Evolutionary conservation across 352 stramenopile genomes (phyloP), one percentile per base, ranked within the genome.

Genomic region (Thalassiosira mediterranea): DNA sequence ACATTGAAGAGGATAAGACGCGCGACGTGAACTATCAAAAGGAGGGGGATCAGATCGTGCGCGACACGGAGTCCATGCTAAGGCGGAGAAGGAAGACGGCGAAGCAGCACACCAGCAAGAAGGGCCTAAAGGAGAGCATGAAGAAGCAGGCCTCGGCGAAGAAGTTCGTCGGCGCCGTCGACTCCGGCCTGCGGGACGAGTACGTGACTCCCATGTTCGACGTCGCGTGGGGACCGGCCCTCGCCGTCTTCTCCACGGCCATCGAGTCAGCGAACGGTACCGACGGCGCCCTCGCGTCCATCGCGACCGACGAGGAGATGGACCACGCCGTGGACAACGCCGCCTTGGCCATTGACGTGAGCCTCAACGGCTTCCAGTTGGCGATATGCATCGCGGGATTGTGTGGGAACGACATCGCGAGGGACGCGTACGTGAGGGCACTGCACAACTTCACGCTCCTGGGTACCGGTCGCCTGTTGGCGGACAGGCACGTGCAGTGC

Each of bases 241-340:
- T 99, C 17, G 96, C 96, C 11, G 96, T 95, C n/a, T 99, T 98
- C 75, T 98, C 95, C 3, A 96, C 98, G 61, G 97, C 97, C 15
- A 97, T 99, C 64, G 95, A 99, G 81, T 90, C 80, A 3, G 83
- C 87, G 3, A 91, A 91, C 73, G 84, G 83, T 4, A 89, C 83
- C 5, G 64, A 90, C 25, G 84, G 86, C 21, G 62, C 83, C 31
- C 65, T 91, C 10, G 60, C 80, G 7, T 75, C 73, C 3, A 92
- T 89, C 79, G 87, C 87, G 8, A 87, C 83, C 8, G 84, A 93
- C 29, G 75, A 88, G 26, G 88, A 92, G 70, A 79, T 91, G 23
- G 76, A 92, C 57, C 53, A 61, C 48, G 84, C 86, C 3, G 80
- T 87, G n/a, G 72, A 88, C n/a, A 93, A 91, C 72, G 85, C 85